phyloP scores from a whole-genome alignment of 2,329 filamentous ascomycete genomes.

The Beauveria bassiana region DNA sequence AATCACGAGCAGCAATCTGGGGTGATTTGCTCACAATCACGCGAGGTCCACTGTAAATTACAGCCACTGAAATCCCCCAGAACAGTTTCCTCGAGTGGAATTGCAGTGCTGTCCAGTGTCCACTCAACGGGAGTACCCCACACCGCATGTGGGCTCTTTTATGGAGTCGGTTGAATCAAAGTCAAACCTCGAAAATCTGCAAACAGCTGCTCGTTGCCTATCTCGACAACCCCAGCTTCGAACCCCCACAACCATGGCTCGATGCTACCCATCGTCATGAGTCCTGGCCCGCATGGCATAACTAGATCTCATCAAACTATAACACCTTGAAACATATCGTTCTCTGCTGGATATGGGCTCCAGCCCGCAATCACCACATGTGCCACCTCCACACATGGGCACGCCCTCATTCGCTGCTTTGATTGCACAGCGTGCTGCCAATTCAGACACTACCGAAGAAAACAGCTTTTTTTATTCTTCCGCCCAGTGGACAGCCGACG shows the following conservation, averaged over 20 bases:
- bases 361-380: background rate
- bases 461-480: slow-evolving; percentile 28
- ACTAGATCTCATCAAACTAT: background rate
- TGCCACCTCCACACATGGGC: background rate
- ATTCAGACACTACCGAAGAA: background rate
- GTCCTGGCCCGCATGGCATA: background rate
- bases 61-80: background rate
- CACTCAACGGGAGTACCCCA: background rate
- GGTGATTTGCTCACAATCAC: background rate
- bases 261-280: background rate
- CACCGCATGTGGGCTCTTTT: background rate
- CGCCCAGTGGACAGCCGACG: slow-evolving; percentile 47
- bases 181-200: slow-evolving; percentile 3
- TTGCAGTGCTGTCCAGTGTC: slow-evolving; percentile 1
- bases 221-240: background rate
- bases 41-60: background rate
- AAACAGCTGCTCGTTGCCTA: background rate
- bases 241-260: background rate
- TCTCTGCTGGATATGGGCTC: background rate
- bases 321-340: background rate
- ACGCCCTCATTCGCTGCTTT: background rate
- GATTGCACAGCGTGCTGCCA: slow-evolving; percentile 3
- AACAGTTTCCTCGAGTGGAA: background rate
- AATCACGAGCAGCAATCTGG: background rate
- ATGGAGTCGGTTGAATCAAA: background rate